Evolutionary conservation across 1,284 basidiomycete genomes (phyloP), one percentile per base, ranked within the genome.

Genomic region (Sporisorium graminicola): DNA sequence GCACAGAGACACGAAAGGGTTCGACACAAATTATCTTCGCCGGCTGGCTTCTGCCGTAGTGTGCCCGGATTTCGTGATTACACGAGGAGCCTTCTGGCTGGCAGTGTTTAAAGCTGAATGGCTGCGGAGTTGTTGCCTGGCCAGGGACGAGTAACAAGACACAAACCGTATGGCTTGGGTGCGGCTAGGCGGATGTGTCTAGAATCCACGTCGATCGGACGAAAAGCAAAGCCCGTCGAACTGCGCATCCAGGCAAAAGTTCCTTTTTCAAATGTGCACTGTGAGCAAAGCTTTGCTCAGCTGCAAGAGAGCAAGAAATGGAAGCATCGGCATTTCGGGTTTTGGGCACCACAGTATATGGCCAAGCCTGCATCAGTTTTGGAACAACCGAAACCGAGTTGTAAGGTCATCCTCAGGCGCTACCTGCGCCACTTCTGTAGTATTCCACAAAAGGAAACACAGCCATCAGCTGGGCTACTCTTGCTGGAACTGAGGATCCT

Each of bases 171-270:
- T 8, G 37, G 16, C 37, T 40, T n/a, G 18, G 13, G 44, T 46
- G 44, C 44, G 46, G 46, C 46, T 27, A 27, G 18, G 46, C 24
- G 24, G 46, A 5, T 47, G 46, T 47, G 46, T 47, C 46, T 47
- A 47, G 26, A 47, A 27, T 29, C 47, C 27, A 29, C 27, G 47
- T 22, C 26, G 47, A 49, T 49, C 47, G 47, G 18, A 29, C 18
- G 37, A 47, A n/a, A 44, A 47, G 22, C 29, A 44, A 22, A 27
- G 26, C 20, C 50, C 57, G 58, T 35, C 52, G 49, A 55, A 18
- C 44, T 31, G 20, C 29, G 54, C n/a, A 22, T 26, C 13, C 10
- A 26, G n/a, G 2, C 3, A 22, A 44, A 44, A 44, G 18, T 46
- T 3, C 2, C 8, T 13, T 18, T 27, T 27, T 47, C 12, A 7